A percentile compares a stretch with the other conserved stretches of the same genome.
These are phyloP conservation scores for Cladorrhinum sp. DNA, from an alignment of 2,329 filamentous ascomycete genomes.

Conservation along the genomic window DNA sequence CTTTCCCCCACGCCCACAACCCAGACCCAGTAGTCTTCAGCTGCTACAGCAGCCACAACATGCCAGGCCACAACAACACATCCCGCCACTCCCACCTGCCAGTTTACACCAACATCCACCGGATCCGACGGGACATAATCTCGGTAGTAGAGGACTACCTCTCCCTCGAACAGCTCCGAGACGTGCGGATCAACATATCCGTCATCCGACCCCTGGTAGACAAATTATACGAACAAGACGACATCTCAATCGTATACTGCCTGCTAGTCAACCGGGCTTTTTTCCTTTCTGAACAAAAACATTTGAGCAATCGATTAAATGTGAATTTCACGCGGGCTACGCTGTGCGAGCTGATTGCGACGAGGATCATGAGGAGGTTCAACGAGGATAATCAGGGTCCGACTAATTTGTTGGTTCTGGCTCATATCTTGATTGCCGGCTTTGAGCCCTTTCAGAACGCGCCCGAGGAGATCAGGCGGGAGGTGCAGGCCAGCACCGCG, in stretches of 20 bases:
- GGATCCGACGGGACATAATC: slow-evolving; percentile 62
- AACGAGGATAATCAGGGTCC: slow-evolving; percentile 73
- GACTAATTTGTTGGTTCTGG: slow-evolving; percentile 67
- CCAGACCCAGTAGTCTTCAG: slow-evolving; percentile 46
- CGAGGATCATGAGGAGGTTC: slow-evolving; percentile 72
- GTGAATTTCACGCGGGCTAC: slow-evolving; percentile 75
- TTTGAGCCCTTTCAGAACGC: slow-evolving; percentile 86
- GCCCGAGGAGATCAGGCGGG: slow-evolving; percentile 60
- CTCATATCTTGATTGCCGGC: slow-evolving; percentile 76
- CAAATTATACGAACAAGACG: slow-evolving; percentile 73
- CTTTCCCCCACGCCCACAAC: slow-evolving; percentile 32
- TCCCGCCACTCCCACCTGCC: slow-evolving; percentile 62
- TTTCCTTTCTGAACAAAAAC: slow-evolving; percentile 74
- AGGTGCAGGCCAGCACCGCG: slow-evolving; percentile 50
- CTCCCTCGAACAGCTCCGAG: slow-evolving; percentile 72
- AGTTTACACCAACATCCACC: slow-evolving; percentile 75
- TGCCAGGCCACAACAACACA: slow-evolving; percentile 21
- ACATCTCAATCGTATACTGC: slow-evolving; percentile 82
- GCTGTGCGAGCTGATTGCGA: slow-evolving; percentile 77
- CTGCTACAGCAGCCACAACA: slow-evolving; percentile 33
- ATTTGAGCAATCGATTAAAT: slow-evolving; percentile 74
- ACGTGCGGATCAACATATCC: slow-evolving; percentile 76
- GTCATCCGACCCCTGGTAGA: slow-evolving; percentile 81
- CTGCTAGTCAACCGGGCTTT: slow-evolving; percentile 77
- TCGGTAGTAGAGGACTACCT: slow-evolving; percentile 61